Base-by-base conservation (phyloP, 2,329 filamentous ascomycete species). In the Exserohilum turcica region DNA sequence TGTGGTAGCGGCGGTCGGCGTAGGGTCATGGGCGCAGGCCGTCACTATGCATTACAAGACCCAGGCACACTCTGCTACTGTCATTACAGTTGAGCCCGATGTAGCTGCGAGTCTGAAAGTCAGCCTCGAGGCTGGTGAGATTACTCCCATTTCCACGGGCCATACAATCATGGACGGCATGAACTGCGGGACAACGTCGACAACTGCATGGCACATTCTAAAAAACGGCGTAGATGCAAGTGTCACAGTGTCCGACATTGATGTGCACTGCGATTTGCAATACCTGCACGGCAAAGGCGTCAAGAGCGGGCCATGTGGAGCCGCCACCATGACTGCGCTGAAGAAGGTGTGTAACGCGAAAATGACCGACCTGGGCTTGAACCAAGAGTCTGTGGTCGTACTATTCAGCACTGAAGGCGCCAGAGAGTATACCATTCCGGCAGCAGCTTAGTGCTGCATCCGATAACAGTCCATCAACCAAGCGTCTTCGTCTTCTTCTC, bases 161-260 rank as follows among this genome's bases (percentile, higher is more conserved):
- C 74, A 82, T 2, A 91, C 86, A 0, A 90, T 90, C 61, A 91
- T 92, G 88, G 80, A 82, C 33, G 89, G 88, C 0, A 83, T 92
- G 76, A 85, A 89, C 59, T 92, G 88, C 56, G 88, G 87, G 0
- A 89, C 86, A 0, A 79, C 89, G 0, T 90, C 87, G 0, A 77
- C 77, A 0, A 84, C 81, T 0, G 86, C 88, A 0, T 92, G 87
- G 86, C 78, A 84, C 0, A 66, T 84, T 0, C 68, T 92, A 3
- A 72, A 76, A 6, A 66, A 76, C 0, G 82, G 85, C 0, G 79
- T 90, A 0, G 84, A 89, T 72, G 83, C 80, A 1, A 82, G 81
- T 46, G 72, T 86, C 0, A 82, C 81, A 0, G 79, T 92, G 0
- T 83, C 81, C 0, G 88, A 90, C 59, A 68, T 71, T 10, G 86